A percentile compares a stretch with the other conserved stretches of the same genome.
These are phyloP conservation scores for Ceriops tagal DNA, from an alignment of 345 rosid species.

Conservation along the genomic window DNA sequence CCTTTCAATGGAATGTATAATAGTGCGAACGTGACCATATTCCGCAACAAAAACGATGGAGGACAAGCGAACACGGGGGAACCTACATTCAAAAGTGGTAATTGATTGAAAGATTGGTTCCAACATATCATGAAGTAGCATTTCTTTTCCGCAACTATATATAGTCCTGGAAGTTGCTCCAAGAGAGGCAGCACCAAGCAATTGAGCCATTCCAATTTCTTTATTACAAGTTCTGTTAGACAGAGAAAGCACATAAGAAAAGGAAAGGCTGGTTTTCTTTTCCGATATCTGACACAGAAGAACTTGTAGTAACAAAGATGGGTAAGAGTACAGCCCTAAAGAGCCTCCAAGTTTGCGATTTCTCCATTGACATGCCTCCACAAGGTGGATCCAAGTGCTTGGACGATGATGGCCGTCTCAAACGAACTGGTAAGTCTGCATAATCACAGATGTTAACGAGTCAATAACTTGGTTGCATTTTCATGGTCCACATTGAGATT, in stretches of 20 bases:
- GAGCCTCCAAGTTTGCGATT: constrained; percentile 16
- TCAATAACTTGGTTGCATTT: neutral
- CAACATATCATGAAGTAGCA: neutral
- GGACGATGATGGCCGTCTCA: constrained; percentile 73
- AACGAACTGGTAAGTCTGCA: constrained; percentile 54
- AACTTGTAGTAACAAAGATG: constrained; percentile 3
- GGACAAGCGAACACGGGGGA: constrained; percentile 4
- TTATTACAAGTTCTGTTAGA: neutral
- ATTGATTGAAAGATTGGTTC: constrained; percentile 8
- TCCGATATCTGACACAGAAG: neutral
- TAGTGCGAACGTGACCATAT: constrained; percentile 32
- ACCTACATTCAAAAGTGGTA: constrained; percentile 13
- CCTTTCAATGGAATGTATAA: constrained; percentile 16
- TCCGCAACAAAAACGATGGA: constrained; percentile 35
- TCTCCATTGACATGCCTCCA: constrained; percentile 39
- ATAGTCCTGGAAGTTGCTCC: neutral
- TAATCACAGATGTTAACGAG: neutral
- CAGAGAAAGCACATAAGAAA: neutral
- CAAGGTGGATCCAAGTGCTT: constrained; percentile 49
- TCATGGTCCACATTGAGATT: neutral
- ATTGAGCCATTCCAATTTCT: neutral
- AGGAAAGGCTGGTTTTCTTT: neutral
- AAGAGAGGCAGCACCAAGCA: neutral
- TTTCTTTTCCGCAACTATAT: constrained; percentile 4
- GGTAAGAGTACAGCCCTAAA: constrained; percentile 8